Evolutionary conservation across 2,329 filamentous ascomycete genomes (phyloP), one percentile per base, ranked within the genome.

Genomic region (Aspergillus ochraceus): DNA sequence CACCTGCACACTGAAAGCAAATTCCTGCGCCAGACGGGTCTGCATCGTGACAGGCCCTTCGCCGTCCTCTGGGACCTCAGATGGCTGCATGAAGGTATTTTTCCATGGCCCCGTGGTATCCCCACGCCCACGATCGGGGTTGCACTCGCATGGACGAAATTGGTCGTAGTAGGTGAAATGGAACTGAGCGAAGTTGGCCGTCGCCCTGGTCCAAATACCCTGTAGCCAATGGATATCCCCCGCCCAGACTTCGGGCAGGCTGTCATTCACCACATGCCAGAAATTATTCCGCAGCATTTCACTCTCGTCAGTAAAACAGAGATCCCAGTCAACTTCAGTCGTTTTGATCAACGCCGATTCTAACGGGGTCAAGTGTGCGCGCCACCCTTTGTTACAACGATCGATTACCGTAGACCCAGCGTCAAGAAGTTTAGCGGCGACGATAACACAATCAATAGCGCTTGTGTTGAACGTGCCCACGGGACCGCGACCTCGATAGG

Each of bases 391-490:
- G 6, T 52, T 20, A 19, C 57, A 49, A 19, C 68, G 68, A 52
- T 78, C 76, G 6, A 69, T 61, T 8, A 64, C 64, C 1, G 76
- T 77, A 11, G 70, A 74, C 11, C 76, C 76, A 5, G 69, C 72
- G 47, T 76, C 69, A 6, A 75, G 66, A n/a, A 79, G 58, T 54
- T 64, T 74, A 1, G 72, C 76, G 2, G 68, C 64, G n/a, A 76
- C 70, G 50, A 77, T 73, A 6, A 67, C 60, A 50, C 68, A 70
- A 52, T 77, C 74, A 14, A 75, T 60, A 10, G 64, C 60, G 55
- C 64, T 66, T 10, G 73, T 72, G n/a, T 60, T 61, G 1, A 52
- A 32, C 4, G 30, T 19, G 55, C 67, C 70, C 10, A 71, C 55
- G 6, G 75, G 75, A 1, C 74, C 75, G 4, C 71, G 69, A 3